These are phyloP conservation scores for Carpinus viminea DNA, from an alignment of 306 rosid genomes.

Conservation along the genomic window DNA sequence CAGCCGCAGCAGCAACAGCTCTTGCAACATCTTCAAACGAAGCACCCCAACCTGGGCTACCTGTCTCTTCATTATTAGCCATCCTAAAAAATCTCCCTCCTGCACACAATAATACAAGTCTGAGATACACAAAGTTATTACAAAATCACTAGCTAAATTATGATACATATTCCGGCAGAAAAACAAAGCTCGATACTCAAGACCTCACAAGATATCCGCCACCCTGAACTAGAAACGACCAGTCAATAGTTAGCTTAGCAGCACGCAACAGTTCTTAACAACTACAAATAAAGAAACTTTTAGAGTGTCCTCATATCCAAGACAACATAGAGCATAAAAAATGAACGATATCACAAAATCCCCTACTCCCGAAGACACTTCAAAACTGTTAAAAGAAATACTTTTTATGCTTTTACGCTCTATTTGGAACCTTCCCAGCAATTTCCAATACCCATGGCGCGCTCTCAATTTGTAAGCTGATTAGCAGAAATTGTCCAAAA, in stretches of 20 bases:
- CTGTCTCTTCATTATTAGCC: slow-evolving; percentile 58
- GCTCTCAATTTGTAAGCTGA: background rate
- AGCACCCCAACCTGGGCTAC: slow-evolving; percentile 82
- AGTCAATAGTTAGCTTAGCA: background rate
- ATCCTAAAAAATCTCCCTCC: slow-evolving; percentile 37
- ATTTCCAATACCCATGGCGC: background rate
- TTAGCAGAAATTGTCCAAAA: background rate
- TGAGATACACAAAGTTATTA: background rate
- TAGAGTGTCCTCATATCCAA: background rate
- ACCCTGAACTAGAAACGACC: slow-evolving; percentile 1
- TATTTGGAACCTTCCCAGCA: background rate
- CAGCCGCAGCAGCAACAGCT: slow-evolving; percentile 60
- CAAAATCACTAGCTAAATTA: background rate
- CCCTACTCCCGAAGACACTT: background rate
- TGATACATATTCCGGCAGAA: background rate
- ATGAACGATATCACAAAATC: background rate
- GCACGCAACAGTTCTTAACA: background rate
- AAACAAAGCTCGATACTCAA: background rate
- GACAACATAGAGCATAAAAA: background rate
- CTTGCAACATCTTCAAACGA: slow-evolving; percentile 86
- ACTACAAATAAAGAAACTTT: background rate
- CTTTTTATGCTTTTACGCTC: no score
- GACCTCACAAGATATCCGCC: background rate
- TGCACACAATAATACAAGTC: slow-evolving; percentile 16
- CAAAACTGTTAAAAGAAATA: background rate